These are phyloP conservation scores for Leccinum boreale DNA, from an alignment of 768 basidiomycete genomes.

Conservation along the genomic window DNA sequence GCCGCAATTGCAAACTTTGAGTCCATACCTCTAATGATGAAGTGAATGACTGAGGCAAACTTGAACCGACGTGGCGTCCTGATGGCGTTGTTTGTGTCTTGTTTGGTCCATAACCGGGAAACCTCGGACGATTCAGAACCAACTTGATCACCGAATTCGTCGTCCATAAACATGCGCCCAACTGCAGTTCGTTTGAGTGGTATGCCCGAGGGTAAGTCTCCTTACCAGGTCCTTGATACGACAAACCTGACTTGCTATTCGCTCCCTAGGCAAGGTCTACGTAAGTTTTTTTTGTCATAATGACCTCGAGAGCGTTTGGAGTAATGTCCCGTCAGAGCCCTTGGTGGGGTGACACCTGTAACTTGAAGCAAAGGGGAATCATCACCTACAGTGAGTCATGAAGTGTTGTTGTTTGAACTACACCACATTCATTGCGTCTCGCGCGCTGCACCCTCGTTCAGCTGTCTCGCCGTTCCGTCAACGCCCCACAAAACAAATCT, in stretches of 20 bases:
- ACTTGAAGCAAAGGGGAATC: slow-evolving; percentile 73
- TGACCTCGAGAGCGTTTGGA: neutral
- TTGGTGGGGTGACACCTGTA: slow-evolving; percentile 87
- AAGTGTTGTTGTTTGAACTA: neutral
- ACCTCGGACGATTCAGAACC: slow-evolving; percentile 19
- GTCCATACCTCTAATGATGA: slow-evolving; percentile 15
- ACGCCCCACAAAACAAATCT: slow-evolving; percentile 64
- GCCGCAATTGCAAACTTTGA: neutral
- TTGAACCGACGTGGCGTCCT: neutral
- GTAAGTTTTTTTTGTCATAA: slow-evolving; percentile 50
- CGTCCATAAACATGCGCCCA: slow-evolving; percentile 40
- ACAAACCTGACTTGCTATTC: slow-evolving; percentile 4
- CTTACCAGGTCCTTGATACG: neutral
- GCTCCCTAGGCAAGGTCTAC: slow-evolving; percentile 65
- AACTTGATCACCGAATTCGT: slow-evolving; percentile 2
- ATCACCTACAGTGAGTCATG: slow-evolving; percentile 70
- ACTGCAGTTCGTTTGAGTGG: slow-evolving; percentile 58
- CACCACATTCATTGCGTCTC: neutral
- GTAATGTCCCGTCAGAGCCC: slow-evolving; percentile 51
- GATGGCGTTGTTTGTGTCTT: slow-evolving; percentile 29
- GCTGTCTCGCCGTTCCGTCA: slow-evolving; percentile 83
- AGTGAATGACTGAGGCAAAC: neutral
- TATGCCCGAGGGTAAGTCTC: slow-evolving; percentile 78
- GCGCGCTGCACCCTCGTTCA: slow-evolving; percentile 26
- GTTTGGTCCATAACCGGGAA: slow-evolving; percentile 32